Evolutionary conservation across 2,329 filamentous ascomycete genomes (phyloP), one percentile per base, ranked within the genome.

Genomic region (Xylaria sp.): DNA sequence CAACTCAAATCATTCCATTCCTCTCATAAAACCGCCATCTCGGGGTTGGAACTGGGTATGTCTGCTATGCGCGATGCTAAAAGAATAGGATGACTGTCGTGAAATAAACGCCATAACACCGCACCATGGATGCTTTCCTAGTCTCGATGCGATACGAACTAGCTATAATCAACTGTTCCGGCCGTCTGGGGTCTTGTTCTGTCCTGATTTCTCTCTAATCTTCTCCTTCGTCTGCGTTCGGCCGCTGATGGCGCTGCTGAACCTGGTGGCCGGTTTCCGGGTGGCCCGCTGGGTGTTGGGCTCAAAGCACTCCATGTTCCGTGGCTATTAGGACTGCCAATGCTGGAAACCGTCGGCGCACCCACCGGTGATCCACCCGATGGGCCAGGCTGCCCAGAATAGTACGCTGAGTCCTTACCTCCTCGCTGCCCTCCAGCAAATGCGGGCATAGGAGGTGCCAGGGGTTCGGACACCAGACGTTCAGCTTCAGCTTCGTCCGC

Each of bases 371-470:
- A 69, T 27, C 66, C 65, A 1, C 77, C 79, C n/a, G 79, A 77
- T 15, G 79, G 78, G 2, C 79, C 77, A 2, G 80, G 75, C 61
- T 77, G 75, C 6, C 83, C 84, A 3, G 84, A 86, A 69, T 86
- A 88, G 68, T 88, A 88, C 8, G 84, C 84, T 44, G 84, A 86
- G 69, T 89, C 86, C 68, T 87, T 88, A 2, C 75, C 73, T 10
- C 74, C 77, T 68, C 80, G 79, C 60, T 78, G 77, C 0, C 80
- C 80, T 41, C 79, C 81, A 4, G 85, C 83, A 69, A 85, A 87
- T 5, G 83, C 78, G 9, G 86, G 84, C 58, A 83, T 81, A 0
- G 86, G 85, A 1, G 85, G 85, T 10, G 80, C 81, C 1, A 87
- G 71, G 4, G 81, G 78, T 7, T 70, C 69, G 7, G 58, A 60